Base-by-base conservation (phyloP, 192 early-diverging fungal genomes). In the Dissophora ornata region DNA sequence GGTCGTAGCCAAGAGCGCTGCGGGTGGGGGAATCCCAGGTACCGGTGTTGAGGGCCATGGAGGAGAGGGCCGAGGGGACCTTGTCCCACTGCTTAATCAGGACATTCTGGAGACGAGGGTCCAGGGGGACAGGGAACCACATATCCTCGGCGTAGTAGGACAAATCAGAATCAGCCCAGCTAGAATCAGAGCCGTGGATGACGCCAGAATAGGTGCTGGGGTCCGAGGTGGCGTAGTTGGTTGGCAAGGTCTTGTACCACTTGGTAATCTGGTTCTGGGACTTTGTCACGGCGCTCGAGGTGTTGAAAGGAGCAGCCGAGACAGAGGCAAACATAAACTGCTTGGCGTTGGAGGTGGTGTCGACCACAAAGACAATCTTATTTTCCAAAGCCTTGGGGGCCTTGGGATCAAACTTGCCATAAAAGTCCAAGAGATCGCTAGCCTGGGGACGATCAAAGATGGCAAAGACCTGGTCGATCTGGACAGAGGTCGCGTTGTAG, bases 71-170 rank as follows among this genome's bases (percentile, higher is more conserved):
- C 16, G 73, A 77, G 34, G 73, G 73, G 53, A 77, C 73, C 47
- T 77, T 77, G 53, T 77, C 73, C 73, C 73, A 77, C 36, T 77
- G 73, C 36, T 55, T 47, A 53, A 77, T 57, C 44, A 77, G 30
- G 28, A 67, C 52, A 45, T 77, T 10, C 30, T 62, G 73, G 21
- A 77, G 51, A 18, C 46, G 41, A 19, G 64, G 73, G 41, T 67
- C 58, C 29, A 77, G 26, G 24, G 73, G 73, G 13, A 67, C 65
- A 11, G 47, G 47, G 73, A 77, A 62, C 73, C 73, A 77, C 21
- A 67, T 28, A 26, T 77, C 73, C 53, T 77, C 73, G 9, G 73
- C 73, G n/a, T 77, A 77, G 59, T 77, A 77, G 22, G 73, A 77
- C 4, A 77, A 38, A 25, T 77, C 58, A 9, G 24, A 7, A 21